phyloP scores from a whole-genome alignment of 768 basidiomycete species.

The Tylopilus rubrobrunneus region DNA sequence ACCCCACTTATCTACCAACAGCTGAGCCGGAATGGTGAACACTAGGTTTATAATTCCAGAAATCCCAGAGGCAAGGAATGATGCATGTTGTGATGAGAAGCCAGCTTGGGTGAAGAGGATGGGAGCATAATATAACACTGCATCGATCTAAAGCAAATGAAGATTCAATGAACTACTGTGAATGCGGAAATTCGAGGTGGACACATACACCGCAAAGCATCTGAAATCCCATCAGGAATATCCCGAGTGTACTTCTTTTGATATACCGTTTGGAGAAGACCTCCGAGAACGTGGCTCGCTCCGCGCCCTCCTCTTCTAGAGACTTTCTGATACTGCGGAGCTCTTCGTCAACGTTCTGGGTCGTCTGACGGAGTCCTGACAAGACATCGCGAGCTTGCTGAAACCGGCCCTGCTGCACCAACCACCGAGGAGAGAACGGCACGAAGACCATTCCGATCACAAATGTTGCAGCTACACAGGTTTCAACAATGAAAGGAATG shows the following conservation, averaged over 20 bases:
- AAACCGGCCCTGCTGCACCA: slow-evolving; percentile 31
- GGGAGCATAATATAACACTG: slow-evolving; percentile 39
- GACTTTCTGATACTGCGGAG: slow-evolving; percentile 16
- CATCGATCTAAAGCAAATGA: slow-evolving; percentile 22
- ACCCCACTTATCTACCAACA: slow-evolving; percentile 39
- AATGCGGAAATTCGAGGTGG: not conserved
- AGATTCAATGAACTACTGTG: not conserved
- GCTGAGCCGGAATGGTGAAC: slow-evolving; percentile 36
- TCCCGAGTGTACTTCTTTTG: slow-evolving; percentile 36
- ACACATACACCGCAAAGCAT: slow-evolving; percentile 32
- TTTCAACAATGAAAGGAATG: slow-evolving; percentile 25
- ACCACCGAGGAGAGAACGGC: slow-evolving; percentile 23
- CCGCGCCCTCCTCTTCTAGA: slow-evolving; percentile 21
- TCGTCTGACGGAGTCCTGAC: slow-evolving; percentile 11
- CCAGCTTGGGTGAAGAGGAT: slow-evolving; percentile 48
- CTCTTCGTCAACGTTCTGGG: slow-evolving; percentile 18
- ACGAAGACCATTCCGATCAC: slow-evolving; percentile 23
- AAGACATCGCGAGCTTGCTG: slow-evolving; percentile 33
- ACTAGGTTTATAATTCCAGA: slow-evolving; percentile 43
- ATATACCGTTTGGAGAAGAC: slow-evolving; percentile 29
- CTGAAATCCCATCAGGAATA: slow-evolving; percentile 44
- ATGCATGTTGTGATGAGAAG: slow-evolving; percentile 42
- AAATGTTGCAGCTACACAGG: slow-evolving; percentile 15
- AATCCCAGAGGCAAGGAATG: slow-evolving; percentile 49
- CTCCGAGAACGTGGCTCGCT: slow-evolving; percentile 23